phyloP scores from a whole-genome alignment of 495 filamentous ascomycete genomes.

The Penicillium cataractarum region DNA sequence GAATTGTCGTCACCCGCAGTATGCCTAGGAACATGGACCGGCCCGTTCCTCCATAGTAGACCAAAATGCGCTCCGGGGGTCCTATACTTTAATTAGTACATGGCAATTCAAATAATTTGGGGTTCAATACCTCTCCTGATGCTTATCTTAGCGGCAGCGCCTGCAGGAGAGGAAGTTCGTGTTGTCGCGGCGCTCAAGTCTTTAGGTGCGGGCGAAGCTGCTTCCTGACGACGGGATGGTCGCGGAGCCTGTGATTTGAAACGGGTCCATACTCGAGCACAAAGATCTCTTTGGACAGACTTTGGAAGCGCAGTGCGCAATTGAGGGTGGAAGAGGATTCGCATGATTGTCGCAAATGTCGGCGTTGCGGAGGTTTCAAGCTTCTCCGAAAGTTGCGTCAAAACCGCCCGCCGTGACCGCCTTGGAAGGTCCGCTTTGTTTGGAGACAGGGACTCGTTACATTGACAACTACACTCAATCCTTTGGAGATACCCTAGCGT shows the following conservation, averaged over 20 bases:
- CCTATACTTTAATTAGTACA: constrained; percentile 25
- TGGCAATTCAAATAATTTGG: no score
- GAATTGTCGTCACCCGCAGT: constrained; percentile 71
- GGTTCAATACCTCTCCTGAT: constrained; percentile 35
- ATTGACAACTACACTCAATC: neutral
- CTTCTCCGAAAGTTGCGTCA: constrained; percentile 12
- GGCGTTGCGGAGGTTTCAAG: constrained; percentile 14
- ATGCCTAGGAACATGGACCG: constrained; percentile 67
- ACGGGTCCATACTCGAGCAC: constrained; percentile 32
- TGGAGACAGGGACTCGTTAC: neutral
- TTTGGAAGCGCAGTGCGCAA: constrained; percentile 36
- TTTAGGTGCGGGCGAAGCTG: constrained; percentile 27
- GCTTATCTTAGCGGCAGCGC: constrained; percentile 32
- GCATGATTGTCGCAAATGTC: constrained; percentile 26
- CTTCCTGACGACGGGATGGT: constrained; percentile 33
- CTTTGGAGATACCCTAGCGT: neutral
- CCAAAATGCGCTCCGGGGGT: constrained; percentile 61
- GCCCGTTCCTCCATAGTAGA: constrained; percentile 73
- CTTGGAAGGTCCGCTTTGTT: constrained; percentile 23
- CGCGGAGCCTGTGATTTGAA: constrained; percentile 36
- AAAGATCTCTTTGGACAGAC: constrained; percentile 32
- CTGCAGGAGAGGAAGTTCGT: constrained; percentile 18
- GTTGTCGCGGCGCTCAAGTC: constrained; percentile 13
- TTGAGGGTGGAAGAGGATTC: constrained; percentile 41
- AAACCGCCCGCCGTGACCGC: constrained; percentile 19